Evolutionary conservation across 2,329 filamentous ascomycete species (phyloP), one percentile per base, ranked within the genome.

Genomic region (Aschersonia sp.): DNA sequence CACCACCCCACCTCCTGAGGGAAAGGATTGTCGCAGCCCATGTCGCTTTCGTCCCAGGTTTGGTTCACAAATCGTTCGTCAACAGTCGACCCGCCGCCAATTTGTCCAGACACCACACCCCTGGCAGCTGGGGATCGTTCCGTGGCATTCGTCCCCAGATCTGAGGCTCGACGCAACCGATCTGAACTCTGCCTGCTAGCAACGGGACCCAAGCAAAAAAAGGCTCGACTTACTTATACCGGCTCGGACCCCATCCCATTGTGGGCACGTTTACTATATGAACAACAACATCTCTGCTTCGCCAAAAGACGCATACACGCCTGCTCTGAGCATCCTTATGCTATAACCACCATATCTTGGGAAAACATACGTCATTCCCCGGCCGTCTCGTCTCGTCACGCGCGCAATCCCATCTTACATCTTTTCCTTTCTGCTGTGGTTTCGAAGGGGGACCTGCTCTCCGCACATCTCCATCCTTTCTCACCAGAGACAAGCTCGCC

Each of bases 121-220:
- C 44, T 40, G 30, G 44, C 9, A 31, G 32, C 46, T 44, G 43
- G 48, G 51, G 40, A 50, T 50, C 47, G 35, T 41, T 40, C 45
- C 49, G 48, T 51, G 46, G 48, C 49, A 54, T 51, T 43, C 48
- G 44, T 32, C 43, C 50, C 45, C 52, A 54, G 52, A 54, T 56
- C 52, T 51, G 51, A 57, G 55, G 45, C 52, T 46, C 50, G 46
- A 46, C 40, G 32, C 45, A 45, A 6, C 47, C 47, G 47, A 42
- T 47, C 44, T 28, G 30, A 40, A 31, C 30, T 40, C 30, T 38
- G 20, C 46, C 45, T 47, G 43, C 40, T 45, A 12, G 46, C 42
- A 38, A 38, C 12, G 7, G 51, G 45, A 35, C 38, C 43, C 51
- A 40, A 41, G 35, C 47, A 4, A 47, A 40, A 47, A 46, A 38